Base-by-base conservation (phyloP, 306 rosid genomes). In the Morella rubra region DNA sequence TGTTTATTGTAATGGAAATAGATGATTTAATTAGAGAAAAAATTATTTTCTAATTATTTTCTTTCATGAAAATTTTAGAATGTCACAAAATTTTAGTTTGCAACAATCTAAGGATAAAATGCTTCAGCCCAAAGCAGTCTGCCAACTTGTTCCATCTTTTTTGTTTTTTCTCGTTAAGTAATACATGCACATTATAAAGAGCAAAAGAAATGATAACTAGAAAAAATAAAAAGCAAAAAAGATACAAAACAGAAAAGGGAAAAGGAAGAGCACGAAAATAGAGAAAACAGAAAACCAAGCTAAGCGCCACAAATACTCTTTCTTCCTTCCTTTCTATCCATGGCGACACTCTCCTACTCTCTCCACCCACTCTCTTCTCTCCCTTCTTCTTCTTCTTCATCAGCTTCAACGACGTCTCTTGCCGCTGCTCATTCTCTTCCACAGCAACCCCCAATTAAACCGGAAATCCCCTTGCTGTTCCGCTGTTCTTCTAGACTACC, bases 341-440 rank as follows among this genome's bases (percentile, higher is more conserved):
- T 90, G 97, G 89, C 91, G 71, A 80, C 88, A 59, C 86, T 89
- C 68, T 80, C 84, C 73, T 80, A 55, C 87, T 76, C 82, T 70
- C 81, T 83, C 76, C 93, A 83, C 65, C 88, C 82, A 69, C 85
- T 81, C 73, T 82, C 82, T 71, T 79, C 82, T 47, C 64, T 72
- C 41, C 50, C 76, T 68, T 50, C 83, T 72, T 81, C 83, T 37
- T 75, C 87, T n/a, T 62, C 82, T 51, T 62, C 81, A 44, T 58
- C 80, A 4, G 37, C 86, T 14, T 16, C 78, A 46, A 47, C 71
- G 42, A 79, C 87, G 53, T 87, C 84, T 45, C 64, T 82, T 66
- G 14, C 76, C 20, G 46, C 82, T n/a, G 69, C 83, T 62, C 84
- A 45, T 7, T 65, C 85, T 84, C 81, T 87, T 84, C 80, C 91